phyloP scores from a whole-genome alignment of 371 early-diverging fungal genomes.

The Coemansia sp. region DNA sequence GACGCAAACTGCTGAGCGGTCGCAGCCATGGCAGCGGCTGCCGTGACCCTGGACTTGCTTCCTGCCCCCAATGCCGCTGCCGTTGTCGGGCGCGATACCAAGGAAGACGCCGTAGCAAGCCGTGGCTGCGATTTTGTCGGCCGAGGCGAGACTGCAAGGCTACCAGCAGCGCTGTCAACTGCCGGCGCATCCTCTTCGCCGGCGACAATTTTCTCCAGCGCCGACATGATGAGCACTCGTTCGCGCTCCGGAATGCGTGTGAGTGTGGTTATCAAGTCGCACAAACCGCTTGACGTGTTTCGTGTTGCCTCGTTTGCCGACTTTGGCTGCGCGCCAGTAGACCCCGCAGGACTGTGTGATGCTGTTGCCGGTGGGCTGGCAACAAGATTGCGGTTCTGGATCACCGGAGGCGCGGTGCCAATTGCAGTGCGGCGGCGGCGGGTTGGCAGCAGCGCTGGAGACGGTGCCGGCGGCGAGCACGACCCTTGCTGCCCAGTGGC shows the following conservation, averaged over 20 bases:
- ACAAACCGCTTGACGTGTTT: constrained; percentile 10
- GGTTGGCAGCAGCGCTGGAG: constrained; percentile 24
- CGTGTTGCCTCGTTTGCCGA: constrained; percentile 8
- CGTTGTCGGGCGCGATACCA: background rate
- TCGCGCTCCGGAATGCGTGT: constrained; percentile 43
- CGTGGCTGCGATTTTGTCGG: constrained; percentile 12
- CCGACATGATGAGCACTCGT: constrained; percentile 34
- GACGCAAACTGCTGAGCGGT: constrained; percentile 35
- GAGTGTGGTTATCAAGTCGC: constrained; percentile 38
- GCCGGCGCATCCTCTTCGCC: constrained; percentile 20
- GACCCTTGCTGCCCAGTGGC: background rate
- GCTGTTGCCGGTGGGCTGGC: constrained; percentile 4
- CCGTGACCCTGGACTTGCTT: constrained; percentile 22
- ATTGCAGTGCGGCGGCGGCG: constrained; percentile 27
- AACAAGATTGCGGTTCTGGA: constrained; percentile 11
- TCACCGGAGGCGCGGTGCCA: background rate
- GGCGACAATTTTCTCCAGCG: constrained; percentile 26
- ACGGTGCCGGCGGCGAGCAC: constrained; percentile 40
- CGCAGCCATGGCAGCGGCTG: constrained; percentile 33
- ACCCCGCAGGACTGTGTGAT: constrained; percentile 8
- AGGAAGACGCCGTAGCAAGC: constrained; percentile 7
- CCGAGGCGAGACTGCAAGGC: background rate
- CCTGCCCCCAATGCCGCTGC: background rate
- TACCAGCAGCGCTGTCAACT: background rate
- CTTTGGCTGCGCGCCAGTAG: constrained; percentile 7